Base-by-base conservation (phyloP, 106 monocot genomes). In the Triglochin maritima region DNA sequence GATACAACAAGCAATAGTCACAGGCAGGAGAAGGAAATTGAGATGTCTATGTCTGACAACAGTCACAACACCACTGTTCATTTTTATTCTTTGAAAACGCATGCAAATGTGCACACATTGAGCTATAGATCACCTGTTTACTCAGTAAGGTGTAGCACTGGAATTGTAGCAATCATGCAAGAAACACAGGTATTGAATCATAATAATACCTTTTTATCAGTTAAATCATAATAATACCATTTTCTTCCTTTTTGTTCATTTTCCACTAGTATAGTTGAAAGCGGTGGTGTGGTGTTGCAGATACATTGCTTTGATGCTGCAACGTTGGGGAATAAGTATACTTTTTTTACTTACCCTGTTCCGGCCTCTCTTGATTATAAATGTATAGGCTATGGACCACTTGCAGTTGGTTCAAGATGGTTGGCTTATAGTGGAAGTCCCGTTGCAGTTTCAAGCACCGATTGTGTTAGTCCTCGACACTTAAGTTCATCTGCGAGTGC, bases 291-390 rank as follows among this genome's bases (percentile, higher is more conserved):
- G 46, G 14, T 76, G 4, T 67, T 88, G 77, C 89, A 89, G 93
- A 79, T 94, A 74, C 89, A 89, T 75, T 94, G 94, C 60, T 89
- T 94, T 63, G 73, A 89, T 87, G 85, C 94, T 68, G 76, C 79
- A 62, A 94, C 84, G 16, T 57, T 94, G 17, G 87, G 87, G 81
- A 89, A 69, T 77, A 83, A 87, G 64, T 94, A 94, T 75, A 87
- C 87, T 43, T 77, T 89, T 72, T 79, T 94, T 17, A 87, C 89
- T 55, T 65, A 72, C 46, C 89, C 89, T 49, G 64, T 71, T 69
- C 54, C 68, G 2, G 58, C 75, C 6, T 52, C 10, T 74, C 49
- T 75, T 79, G 73, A 67, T 75, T 77, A 83, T 69, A 75, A 74
- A 76, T 60, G 72, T 64, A 73, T 83, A 64, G 81, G 83, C 1